These are phyloP conservation scores for Colletotrichum aenigma DNA, from an alignment of 2,329 filamentous ascomycete species.

Conservation along the genomic window DNA sequence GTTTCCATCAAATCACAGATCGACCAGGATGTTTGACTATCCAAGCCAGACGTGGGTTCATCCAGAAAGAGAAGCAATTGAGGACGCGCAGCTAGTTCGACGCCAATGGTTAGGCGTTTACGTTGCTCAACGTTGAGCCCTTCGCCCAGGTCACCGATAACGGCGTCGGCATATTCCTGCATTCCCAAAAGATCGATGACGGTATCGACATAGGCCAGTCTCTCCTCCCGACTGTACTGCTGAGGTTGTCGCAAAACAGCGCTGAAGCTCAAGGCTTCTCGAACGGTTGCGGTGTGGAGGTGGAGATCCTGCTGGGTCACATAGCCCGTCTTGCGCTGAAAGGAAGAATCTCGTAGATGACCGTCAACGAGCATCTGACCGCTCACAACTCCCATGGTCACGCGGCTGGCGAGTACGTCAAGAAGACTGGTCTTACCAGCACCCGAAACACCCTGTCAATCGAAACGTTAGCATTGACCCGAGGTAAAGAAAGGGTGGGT, in stretches of 20 bases:
- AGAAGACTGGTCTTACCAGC: conserved; percentile 59
- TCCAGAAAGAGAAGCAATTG: conserved; percentile 76
- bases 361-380: conserved; percentile 73
- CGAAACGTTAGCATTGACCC: background rate
- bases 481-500: conserved; percentile 53
- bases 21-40: conserved; percentile 77
- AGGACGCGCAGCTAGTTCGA: conserved; percentile 78
- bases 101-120: conserved; percentile 73
- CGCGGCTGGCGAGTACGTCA: conserved; percentile 64
- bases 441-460: conserved; percentile 9
- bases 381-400: conserved; percentile 70
- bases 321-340: conserved; percentile 72
- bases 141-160: conserved; percentile 72
- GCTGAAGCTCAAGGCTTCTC: conserved; percentile 70
- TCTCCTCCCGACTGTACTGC: conserved; percentile 44
- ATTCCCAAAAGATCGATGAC: conserved; percentile 39
- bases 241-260: conserved; percentile 70
- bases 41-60: conserved; percentile 77
- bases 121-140: conserved; percentile 45
- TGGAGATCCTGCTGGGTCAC: conserved; percentile 66
- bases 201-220: conserved; percentile 30
- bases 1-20: conserved; percentile 75
- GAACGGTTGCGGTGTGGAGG: conserved; percentile 42
- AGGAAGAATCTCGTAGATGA: conserved; percentile 63
- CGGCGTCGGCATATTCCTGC: conserved; percentile 70